These are phyloP conservation scores for Claviceps fusiformis DNA, from an alignment of 2,329 filamentous ascomycete genomes.

Conservation along the genomic window DNA sequence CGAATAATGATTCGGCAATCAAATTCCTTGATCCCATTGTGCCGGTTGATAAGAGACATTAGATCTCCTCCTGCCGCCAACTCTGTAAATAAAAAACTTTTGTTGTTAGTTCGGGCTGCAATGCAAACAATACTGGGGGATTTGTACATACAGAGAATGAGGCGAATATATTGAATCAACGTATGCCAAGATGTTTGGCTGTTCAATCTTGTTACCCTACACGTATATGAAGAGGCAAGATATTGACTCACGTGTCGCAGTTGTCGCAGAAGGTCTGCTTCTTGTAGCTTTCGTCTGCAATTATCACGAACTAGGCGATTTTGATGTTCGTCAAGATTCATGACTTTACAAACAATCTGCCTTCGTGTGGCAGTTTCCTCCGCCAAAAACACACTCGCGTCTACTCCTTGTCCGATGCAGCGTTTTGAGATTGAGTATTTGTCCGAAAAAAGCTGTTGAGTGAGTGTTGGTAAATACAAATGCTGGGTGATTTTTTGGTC, in stretches of 20 bases:
- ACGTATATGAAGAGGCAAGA: not conserved
- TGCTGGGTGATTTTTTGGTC: not conserved
- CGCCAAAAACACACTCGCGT: constrained; percentile 24
- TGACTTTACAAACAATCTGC: constrained; percentile 57
- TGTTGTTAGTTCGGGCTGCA: not conserved
- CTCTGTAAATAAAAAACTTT: constrained; percentile 42
- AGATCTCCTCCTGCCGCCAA: constrained; percentile 42
- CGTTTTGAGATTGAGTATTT: constrained; percentile 21
- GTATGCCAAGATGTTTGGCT: constrained; percentile 43
- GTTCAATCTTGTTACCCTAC: constrained; percentile 6
- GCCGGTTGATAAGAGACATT: constrained; percentile 31
- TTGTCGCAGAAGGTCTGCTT: constrained; percentile 38
- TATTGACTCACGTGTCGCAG: constrained; percentile 35
- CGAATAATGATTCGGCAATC: constrained; percentile 31
- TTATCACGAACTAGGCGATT: constrained; percentile 14
- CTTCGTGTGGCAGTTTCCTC: constrained; percentile 35
- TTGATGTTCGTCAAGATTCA: constrained; percentile 30
- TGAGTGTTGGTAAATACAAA: not conserved
- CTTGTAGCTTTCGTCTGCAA: constrained; percentile 28
- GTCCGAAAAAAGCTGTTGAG: constrained; percentile 16
- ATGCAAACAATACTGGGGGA: not conserved
- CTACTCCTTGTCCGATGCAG: constrained; percentile 24
- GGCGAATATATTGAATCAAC: constrained; percentile 35
- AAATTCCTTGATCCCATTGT: constrained; percentile 19
- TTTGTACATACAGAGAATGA: constrained; percentile 28